Percentiles rank a stretch among this genome's conserved stretches.
Evolutionary conservation across 2,329 filamentous ascomycete species (phyloP).

Genomic region (Penicillium frequentans): DNA sequence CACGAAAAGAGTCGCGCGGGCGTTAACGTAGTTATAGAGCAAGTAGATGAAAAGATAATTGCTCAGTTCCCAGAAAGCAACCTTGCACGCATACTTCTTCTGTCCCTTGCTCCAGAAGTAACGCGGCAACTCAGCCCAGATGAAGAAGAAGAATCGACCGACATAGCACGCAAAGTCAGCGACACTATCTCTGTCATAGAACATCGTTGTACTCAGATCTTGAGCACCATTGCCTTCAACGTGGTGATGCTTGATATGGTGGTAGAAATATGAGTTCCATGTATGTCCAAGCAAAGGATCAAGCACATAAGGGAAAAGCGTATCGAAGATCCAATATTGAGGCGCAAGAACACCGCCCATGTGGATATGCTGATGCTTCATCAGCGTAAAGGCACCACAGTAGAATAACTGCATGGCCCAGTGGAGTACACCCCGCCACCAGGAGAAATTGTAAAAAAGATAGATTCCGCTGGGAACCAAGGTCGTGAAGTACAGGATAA

Average conservation of each 20-base stretch:
- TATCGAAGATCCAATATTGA: slow-evolving; percentile 58
- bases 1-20: slow-evolving; percentile 61
- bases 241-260: slow-evolving; percentile 84
- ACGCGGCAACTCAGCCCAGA: slow-evolving; percentile 72
- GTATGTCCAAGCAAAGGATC: slow-evolving; percentile 80
- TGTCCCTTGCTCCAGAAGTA: slow-evolving; percentile 71
- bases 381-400: slow-evolving; percentile 72
- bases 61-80: slow-evolving; percentile 61
- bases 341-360: slow-evolving; percentile 66
- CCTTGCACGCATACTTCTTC: slow-evolving; percentile 53
- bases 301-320: slow-evolving; percentile 68
- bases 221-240: slow-evolving; percentile 77
- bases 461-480: slow-evolving; percentile 67
- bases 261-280: slow-evolving; percentile 82
- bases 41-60: slow-evolving; percentile 56
- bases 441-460: slow-evolving; percentile 67
- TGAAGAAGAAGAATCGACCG: slow-evolving; percentile 69
- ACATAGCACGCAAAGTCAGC: slow-evolving; percentile 70
- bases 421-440: slow-evolving; percentile 67
- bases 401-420: slow-evolving; percentile 66
- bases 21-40: slow-evolving; percentile 52
- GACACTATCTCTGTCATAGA: slow-evolving; percentile 70
- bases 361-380: slow-evolving; percentile 86
- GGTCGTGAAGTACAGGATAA: slow-evolving; percentile 69
- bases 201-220: slow-evolving; percentile 73